Evolutionary conservation across 1,284 basidiomycete genomes (phyloP).

Genomic region (Sanghuangporus weigelae): DNA sequence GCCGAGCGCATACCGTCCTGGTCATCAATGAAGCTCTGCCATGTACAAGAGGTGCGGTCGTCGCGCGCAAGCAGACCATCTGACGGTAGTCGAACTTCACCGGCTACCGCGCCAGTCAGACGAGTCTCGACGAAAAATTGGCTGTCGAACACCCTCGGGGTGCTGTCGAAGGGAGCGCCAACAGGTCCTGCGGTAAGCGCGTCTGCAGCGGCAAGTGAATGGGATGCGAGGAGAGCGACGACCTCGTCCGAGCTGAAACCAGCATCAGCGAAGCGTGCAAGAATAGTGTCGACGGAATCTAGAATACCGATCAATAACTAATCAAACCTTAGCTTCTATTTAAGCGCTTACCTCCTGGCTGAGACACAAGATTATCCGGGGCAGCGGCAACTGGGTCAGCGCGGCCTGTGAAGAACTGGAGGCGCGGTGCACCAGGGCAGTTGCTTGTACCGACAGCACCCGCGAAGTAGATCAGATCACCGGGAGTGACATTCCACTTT

Average conservation of each 20-base stretch:
- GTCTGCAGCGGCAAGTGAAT: slow-evolving; percentile 34
- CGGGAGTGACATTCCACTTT: slow-evolving; percentile 22
- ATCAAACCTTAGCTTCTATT: background rate
- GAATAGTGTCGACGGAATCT: slow-evolving; percentile 34
- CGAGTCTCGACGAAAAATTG: slow-evolving; percentile 37
- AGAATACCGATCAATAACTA: background rate
- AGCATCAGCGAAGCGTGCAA: slow-evolving; percentile 36
- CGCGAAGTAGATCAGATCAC: slow-evolving; percentile 34
- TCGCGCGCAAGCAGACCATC: slow-evolving; percentile 29
- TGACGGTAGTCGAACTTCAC: slow-evolving; percentile 39
- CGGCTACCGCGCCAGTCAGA: slow-evolving; percentile 24
- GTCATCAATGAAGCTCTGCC: slow-evolving; percentile 35
- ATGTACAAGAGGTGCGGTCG: slow-evolving; percentile 30
- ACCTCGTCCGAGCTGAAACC: slow-evolving; percentile 36
- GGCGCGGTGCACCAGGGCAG: slow-evolving; percentile 37
- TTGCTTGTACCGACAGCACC: slow-evolving; percentile 36
- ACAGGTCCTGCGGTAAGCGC: slow-evolving; percentile 26
- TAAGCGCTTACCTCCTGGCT: slow-evolving; percentile 28
- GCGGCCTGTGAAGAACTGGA: slow-evolving; percentile 35
- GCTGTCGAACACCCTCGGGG: slow-evolving; percentile 33
- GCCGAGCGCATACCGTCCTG: slow-evolving; percentile 29
- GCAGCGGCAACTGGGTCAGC: slow-evolving; percentile 29
- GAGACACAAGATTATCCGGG: slow-evolving; percentile 34
- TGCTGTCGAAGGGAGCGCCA: slow-evolving; percentile 36
- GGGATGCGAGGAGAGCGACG: slow-evolving; percentile 38